Conservation (phyloP, 2,329 filamentous ascomycete genomes). For the Cercospora sojina region DNA sequence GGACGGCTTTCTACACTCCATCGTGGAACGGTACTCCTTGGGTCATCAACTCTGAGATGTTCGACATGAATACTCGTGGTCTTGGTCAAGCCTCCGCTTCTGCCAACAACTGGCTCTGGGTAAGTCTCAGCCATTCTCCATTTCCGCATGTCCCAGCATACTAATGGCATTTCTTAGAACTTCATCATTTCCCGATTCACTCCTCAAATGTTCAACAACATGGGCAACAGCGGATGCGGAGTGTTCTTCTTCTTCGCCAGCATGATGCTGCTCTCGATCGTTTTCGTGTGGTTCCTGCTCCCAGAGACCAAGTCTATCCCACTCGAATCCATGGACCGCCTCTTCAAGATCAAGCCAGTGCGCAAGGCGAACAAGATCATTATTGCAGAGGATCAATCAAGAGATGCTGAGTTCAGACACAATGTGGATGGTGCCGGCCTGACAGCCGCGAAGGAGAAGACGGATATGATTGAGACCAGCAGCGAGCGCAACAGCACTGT, state of each 20-base stretch:
- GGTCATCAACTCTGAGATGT: constrained; percentile 74
- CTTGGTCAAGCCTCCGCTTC: constrained; percentile 71
- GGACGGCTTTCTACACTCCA: constrained; percentile 65
- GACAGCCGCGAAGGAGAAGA: constrained; percentile 41
- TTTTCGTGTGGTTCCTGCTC: constrained; percentile 48
- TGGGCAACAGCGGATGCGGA: constrained; percentile 43
- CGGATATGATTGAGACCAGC: constrained; percentile 34
- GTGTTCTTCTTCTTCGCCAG: constrained; percentile 50
- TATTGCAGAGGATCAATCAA: constrained; percentile 40
- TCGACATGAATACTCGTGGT: constrained; percentile 66
- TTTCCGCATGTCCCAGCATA: background rate
- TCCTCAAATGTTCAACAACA: constrained; percentile 58
- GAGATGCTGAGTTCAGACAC: constrained; percentile 45
- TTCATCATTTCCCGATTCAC: constrained; percentile 69
- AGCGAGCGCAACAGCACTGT: constrained; percentile 24
- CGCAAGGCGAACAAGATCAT: constrained; percentile 43
- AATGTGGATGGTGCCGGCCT: constrained; percentile 42
- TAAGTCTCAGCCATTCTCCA: background rate
- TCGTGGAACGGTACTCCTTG: constrained; percentile 59
- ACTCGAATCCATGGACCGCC: constrained; percentile 49
- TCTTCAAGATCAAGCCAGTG: constrained; percentile 48
- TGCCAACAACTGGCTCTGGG: constrained; percentile 68
- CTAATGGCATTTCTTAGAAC: constrained; percentile 56
- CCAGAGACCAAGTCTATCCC: constrained; percentile 47
- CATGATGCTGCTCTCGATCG: constrained; percentile 46